Conservation (phyloP, 805 yeast genomes). For the Myxozyma lipomycoides region DNA sequence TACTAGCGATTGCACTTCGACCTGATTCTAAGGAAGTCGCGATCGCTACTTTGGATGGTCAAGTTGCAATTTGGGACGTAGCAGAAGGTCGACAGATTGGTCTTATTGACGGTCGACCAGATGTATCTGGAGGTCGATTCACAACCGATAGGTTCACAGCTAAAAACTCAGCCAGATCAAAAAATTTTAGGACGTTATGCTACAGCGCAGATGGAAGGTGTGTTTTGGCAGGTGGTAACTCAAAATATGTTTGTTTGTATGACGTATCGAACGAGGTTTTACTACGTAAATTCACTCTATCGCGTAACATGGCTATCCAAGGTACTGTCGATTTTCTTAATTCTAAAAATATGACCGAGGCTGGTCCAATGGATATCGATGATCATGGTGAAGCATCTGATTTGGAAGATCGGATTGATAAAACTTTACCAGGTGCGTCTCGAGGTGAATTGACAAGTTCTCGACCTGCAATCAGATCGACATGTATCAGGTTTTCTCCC, state of each 20-base stretch:
- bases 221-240: slow-evolving; percentile 89
- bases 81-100: slow-evolving; percentile 77
- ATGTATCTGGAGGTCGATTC: slow-evolving; percentile 82
- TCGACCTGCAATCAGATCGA: slow-evolving; percentile 80
- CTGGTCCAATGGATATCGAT: slow-evolving; percentile 78
- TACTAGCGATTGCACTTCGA: slow-evolving; percentile 72
- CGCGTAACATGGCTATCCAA: slow-evolving; percentile 83
- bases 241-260: slow-evolving; percentile 85
- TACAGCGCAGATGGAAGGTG: slow-evolving; percentile 88
- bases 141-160: slow-evolving; percentile 76
- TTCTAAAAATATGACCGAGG: slow-evolving; percentile 79
- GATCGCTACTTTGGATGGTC: slow-evolving; percentile 84
- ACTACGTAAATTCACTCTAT: slow-evolving; percentile 74
- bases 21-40: slow-evolving; percentile 93
- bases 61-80: slow-evolving; percentile 75
- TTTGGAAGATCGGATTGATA: slow-evolving; percentile 73
- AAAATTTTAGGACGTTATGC: slow-evolving; percentile 71
- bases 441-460: slow-evolving; percentile 74
- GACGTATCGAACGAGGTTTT: slow-evolving; percentile 86
- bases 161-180: slow-evolving; percentile 76
- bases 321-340: slow-evolving; percentile 81
- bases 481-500: slow-evolving; percentile 78
- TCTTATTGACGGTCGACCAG: slow-evolving; percentile 78
- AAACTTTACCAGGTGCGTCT: slow-evolving; percentile 77
- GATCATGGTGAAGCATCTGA: slow-evolving; percentile 83